These are phyloP conservation scores for Rhizophagus sp. DNA, from an alignment of 192 early-diverging fungal species.

Conservation along the genomic window DNA sequence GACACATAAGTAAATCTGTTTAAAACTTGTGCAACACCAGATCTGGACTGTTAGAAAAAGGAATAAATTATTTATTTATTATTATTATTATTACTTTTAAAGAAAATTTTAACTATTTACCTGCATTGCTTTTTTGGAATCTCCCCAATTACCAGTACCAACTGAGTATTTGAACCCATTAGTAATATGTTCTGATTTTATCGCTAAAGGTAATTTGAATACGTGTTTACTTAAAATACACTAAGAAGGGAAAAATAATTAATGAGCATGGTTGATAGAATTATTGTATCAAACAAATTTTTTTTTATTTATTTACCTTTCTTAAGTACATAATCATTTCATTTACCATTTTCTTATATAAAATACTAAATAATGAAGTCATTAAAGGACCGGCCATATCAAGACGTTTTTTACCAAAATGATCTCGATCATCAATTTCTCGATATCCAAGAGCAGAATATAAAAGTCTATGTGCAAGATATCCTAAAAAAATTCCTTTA, in stretches of 20 bases:
- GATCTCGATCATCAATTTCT: slow-evolving; percentile 96
- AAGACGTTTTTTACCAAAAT: slow-evolving; percentile 98
- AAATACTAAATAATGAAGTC: slow-evolving; percentile 83
- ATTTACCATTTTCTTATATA: slow-evolving; percentile 89
- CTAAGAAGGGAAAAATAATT: slow-evolving; percentile 35
- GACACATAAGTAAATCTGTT: slow-evolving; percentile 98
- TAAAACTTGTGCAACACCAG: slow-evolving; percentile 96
- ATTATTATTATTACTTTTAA: background rate
- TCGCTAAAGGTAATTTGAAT: slow-evolving; percentile 81
- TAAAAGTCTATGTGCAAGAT: slow-evolving; percentile 95
- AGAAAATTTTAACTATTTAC: background rate
- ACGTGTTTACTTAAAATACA: slow-evolving; percentile 82
- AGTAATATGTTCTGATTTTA: slow-evolving; percentile 86
- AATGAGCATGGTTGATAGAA: background rate
- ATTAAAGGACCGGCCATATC: slow-evolving; percentile 95
- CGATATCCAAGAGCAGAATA: slow-evolving; percentile 85
- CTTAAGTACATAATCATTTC: slow-evolving; percentile 82
- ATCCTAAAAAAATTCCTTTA: slow-evolving; percentile 99
- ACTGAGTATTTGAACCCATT: slow-evolving; percentile 92
- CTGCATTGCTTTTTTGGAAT: slow-evolving; percentile 92
- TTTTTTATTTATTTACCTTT: slow-evolving; percentile 58
- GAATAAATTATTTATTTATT: background rate
- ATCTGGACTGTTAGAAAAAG: slow-evolving; percentile 47
- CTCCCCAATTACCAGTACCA: slow-evolving; percentile 99
- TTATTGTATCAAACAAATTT: background rate